These are phyloP conservation scores for Allium cepa DNA, from an alignment of 106 monocot genomes.

Conservation along the genomic window DNA sequence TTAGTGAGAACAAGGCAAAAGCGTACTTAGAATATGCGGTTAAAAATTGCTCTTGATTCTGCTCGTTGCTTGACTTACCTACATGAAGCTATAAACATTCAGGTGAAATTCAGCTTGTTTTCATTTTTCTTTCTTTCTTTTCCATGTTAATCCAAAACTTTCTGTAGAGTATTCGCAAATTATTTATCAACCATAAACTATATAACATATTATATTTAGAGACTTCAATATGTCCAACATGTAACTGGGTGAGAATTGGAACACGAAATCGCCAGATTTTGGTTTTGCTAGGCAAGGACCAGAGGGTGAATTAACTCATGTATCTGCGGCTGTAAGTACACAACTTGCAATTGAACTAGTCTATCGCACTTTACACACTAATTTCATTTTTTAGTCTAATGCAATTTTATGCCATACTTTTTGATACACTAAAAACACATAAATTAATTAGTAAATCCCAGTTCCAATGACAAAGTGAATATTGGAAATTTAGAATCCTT, in stretches of 20 bases:
- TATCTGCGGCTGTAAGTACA: slow-evolving; percentile 38
- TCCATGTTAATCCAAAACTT: not conserved
- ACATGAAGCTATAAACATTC: slow-evolving; percentile 43
- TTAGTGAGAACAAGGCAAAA: too few relatives aligned
- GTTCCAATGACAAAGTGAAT: too few relatives aligned
- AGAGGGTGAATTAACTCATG: slow-evolving; percentile 38
- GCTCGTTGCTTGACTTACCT: slow-evolving; percentile 36
- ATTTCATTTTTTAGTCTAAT: too few relatives aligned
- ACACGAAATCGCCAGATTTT: slow-evolving; percentile 43
- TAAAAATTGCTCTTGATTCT: slow-evolving; percentile 35
- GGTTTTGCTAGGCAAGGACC: slow-evolving; percentile 70
- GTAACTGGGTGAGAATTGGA: slow-evolving; percentile 49
- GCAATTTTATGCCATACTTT: too few relatives aligned
- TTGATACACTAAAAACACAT: too few relatives aligned
- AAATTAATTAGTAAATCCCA: too few relatives aligned
- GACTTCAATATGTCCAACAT: slow-evolving; percentile 58
- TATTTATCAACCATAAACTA: not conserved
- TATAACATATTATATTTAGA: slow-evolving; percentile 36
- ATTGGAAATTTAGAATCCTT: too few relatives aligned
- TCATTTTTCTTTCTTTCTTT: not conserved
- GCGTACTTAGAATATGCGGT: slow-evolving; percentile 31
- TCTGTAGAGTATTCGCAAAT: too few relatives aligned
- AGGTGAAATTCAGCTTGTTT: slow-evolving; percentile 13
- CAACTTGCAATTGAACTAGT: too few relatives aligned
- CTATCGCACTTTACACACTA: too few relatives aligned